A percentile compares a stretch with the other conserved stretches of the same genome.
Evolutionary conservation across 2,329 filamentous ascomycete genomes (phyloP).

Genomic region (Exophiala spinifera): DNA sequence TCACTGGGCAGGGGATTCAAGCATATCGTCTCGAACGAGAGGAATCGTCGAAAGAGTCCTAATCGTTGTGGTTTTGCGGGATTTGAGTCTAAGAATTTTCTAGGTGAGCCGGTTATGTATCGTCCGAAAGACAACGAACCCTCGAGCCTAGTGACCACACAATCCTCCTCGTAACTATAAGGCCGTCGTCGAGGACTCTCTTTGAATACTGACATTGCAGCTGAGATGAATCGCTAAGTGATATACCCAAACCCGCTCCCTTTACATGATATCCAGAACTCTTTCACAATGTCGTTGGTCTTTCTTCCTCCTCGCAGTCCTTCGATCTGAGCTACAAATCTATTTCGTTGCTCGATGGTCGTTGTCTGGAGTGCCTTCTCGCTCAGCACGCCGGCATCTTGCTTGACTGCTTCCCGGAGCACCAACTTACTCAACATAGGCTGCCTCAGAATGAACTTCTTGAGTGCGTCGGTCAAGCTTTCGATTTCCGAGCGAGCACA

Average conservation of each 20-base stretch:
- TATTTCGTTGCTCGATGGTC: conserved; percentile 38
- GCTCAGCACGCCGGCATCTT: conserved; percentile 30
- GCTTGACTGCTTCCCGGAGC: conserved; percentile 36
- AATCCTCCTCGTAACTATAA: no score
- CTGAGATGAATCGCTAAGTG: conserved; percentile 7
- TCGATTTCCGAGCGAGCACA: conserved; percentile 47
- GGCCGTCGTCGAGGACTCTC: no score
- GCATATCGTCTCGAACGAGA: not conserved
- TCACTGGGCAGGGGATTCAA: no score
- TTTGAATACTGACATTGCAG: no score
- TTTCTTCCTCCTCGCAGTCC: conserved; percentile 39
- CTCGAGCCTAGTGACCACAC: no score
- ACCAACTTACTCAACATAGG: conserved; percentile 39
- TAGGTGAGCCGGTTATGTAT: no score
- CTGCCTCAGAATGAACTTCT: conserved; percentile 42
- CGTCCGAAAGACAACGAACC: no score
- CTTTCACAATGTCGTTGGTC: conserved; percentile 39
- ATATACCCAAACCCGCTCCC: conserved; percentile 33
- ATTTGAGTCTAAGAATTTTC: no score
- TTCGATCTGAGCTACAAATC: conserved; percentile 41
- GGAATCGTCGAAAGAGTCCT: no score
- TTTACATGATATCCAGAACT: conserved; percentile 46
- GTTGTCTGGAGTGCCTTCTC: conserved; percentile 26
- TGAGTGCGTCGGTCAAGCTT: conserved; percentile 41
- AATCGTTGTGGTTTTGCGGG: no score